These are phyloP conservation scores for Lathyrus aphaca DNA, from an alignment of 306 rosid genomes.

Conservation along the genomic window DNA sequence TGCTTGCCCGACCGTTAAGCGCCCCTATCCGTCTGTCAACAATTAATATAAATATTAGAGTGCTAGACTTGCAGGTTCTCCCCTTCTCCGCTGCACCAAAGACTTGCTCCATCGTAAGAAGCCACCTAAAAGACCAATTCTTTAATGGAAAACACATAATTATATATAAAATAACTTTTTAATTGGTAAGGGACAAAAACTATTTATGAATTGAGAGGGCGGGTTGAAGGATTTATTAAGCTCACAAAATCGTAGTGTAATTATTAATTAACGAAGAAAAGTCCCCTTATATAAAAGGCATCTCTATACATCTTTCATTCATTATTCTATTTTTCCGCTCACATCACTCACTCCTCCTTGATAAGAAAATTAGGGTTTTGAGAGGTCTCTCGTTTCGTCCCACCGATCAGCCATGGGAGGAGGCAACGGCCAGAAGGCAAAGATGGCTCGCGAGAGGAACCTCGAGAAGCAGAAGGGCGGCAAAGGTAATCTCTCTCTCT, in stretches of 20 bases:
- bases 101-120: no score
- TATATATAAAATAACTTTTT: no score
- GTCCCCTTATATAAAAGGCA: background rate
- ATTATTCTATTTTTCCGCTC: background rate
- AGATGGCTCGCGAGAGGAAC: slow-evolving; percentile 87
- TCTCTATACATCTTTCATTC: background rate
- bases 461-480: slow-evolving; percentile 61
- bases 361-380: slow-evolving; percentile 56
- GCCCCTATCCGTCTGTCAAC: no score
- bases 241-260: background rate
- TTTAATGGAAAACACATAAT: no score
- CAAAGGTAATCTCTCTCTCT: slow-evolving; percentile 51
- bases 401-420: slow-evolving; percentile 68
- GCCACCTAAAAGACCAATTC: no score
- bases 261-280: background rate
- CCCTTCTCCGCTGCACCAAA: no score
- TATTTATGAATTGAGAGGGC: no score
- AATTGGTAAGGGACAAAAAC: no score
- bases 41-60: no score
- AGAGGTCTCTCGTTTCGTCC: slow-evolving; percentile 40
- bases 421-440: slow-evolving; percentile 87
- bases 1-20: no score
- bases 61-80: no score
- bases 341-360: background rate
- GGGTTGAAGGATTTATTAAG: no score